A percentile compares a stretch with the other conserved stretches of the same genome.
Evolutionary conservation across 306 rosid species (phyloP).

Genomic region (Nissolia schottii): DNA sequence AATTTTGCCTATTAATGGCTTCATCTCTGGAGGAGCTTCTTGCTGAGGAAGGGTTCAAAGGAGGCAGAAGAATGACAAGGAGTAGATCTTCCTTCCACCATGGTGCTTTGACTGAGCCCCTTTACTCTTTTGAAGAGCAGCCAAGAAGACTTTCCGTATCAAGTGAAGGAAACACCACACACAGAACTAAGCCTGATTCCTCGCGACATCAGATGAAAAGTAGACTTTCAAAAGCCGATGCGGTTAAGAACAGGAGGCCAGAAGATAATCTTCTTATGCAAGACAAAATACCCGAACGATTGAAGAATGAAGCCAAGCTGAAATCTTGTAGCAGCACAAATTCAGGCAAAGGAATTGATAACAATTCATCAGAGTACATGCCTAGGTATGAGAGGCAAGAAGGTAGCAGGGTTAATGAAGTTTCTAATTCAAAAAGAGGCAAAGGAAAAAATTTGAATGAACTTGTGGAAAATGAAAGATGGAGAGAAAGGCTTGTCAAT

Average conservation of each 20-base stretch:
- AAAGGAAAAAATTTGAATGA: slow-evolving; percentile 21
- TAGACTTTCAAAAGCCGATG: not conserved
- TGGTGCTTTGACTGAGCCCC: slow-evolving; percentile 30
- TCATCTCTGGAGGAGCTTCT: slow-evolving; percentile 80
- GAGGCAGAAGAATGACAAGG: slow-evolving; percentile 42
- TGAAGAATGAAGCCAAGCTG: slow-evolving; percentile 10
- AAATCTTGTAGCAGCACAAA: not conserved
- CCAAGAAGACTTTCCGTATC: slow-evolving; percentile 24
- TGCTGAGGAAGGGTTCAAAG: slow-evolving; percentile 74
- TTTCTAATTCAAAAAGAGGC: slow-evolving; percentile 8
- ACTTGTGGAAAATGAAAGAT: not conserved
- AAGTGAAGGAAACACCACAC: slow-evolving; percentile 25
- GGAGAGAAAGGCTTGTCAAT: not conserved
- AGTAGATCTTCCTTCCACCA: slow-evolving; percentile 45
- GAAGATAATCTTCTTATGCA: not conserved
- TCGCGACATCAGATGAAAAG: slow-evolving; percentile 10
- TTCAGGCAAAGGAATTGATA: not conserved
- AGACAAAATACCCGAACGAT: slow-evolving; percentile 15
- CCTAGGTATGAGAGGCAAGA: slow-evolving; percentile 20
- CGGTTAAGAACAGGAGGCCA: not conserved
- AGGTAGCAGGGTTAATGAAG: not conserved
- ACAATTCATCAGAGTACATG: not conserved
- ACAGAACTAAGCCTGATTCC: slow-evolving; percentile 29
- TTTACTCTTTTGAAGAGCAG: slow-evolving; percentile 22
- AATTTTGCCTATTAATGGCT: slow-evolving; percentile 38